These are phyloP conservation scores for Talaromyces thailandensis DNA, from an alignment of 495 filamentous ascomycete genomes.

Conservation along the genomic window DNA sequence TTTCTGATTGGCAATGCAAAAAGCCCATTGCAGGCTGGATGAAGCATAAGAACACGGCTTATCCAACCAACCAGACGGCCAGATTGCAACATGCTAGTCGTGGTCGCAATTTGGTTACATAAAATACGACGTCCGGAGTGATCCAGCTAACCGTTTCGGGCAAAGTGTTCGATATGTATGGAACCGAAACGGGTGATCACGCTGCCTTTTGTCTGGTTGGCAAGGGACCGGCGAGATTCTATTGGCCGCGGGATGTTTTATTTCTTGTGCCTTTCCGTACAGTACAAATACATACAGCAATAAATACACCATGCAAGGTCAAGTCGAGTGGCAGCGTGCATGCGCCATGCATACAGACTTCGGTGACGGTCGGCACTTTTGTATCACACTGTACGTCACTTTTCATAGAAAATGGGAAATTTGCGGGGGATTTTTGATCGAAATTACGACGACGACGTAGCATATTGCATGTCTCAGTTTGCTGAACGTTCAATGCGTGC, in stretches of 20 bases:
- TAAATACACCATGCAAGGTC: not conserved
- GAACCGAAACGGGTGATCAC: not conserved
- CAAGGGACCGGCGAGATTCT: not conserved
- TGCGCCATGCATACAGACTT: not conserved
- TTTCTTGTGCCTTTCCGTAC: not conserved
- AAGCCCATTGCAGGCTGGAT: not conserved
- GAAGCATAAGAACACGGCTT: not conserved
- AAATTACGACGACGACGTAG: not conserved
- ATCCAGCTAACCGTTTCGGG: not conserved
- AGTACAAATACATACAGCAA: not conserved
- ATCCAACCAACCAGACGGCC: not conserved
- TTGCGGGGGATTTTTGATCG: not conserved
- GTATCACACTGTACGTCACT: not conserved
- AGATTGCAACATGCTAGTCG: not conserved
- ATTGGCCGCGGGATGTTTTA: not conserved
- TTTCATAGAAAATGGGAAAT: not conserved
- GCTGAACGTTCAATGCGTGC: too few species aligned
- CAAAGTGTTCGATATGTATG: not conserved
- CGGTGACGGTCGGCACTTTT: not conserved
- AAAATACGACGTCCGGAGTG: not conserved
- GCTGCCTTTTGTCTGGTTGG: not conserved
- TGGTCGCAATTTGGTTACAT: not conserved
- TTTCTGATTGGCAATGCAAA: not conserved
- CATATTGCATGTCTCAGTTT: not conserved
- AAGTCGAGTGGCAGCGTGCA: not conserved